Base-by-base conservation (phyloP, 108 stramenopile genomes). In the Cafeteria roenbergensis region DNA sequence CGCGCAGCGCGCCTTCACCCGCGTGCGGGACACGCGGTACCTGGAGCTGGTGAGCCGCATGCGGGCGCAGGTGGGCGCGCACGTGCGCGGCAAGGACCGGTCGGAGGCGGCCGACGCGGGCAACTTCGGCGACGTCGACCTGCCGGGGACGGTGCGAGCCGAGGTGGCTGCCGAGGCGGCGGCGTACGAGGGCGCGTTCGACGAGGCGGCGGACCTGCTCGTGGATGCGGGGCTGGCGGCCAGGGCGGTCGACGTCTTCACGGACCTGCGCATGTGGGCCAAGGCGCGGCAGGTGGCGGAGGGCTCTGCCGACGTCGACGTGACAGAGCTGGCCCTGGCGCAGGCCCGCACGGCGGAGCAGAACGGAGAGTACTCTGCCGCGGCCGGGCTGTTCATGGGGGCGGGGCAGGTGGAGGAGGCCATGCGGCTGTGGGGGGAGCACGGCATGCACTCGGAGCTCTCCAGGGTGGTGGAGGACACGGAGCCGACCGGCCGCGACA, bases 261-360 rank as follows among this genome's bases (percentile, higher is more conserved):
- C 77, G 34, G 75, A 77, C 56, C 62, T 86, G 28, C 57, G 82
- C 17, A 58, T 66, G 57, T 86, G 81, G 79, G 80, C 77, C 25
- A 78, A 84, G 54, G 86, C 84, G 31, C 82, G 77, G 66, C 38
- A 32, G 31, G 74, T 81, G 31, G 80, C 83, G 27, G 33, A 34
- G 1, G 37, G 35, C 51, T 71, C 74, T 36, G 70, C 64, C 8
- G 71, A 38, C n/a, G 67, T 73, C 17, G 76, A 78, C 52, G 58
- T 66, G 26, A 61, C 42, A 30, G 75, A 81, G 4, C 62, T 85
- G 17, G 52, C 73, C 26, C 60, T 64, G 51, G 64, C 59, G 48
- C 82, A 84, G 69, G 84, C 80, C 27, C 63, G 79, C 57, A 80
- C 78, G 83, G 62, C 65, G 25, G 64, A 77, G n/a, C 73, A 82